Base-by-base conservation (phyloP, 805 yeast genomes). In the Candida qinlingensis region DNA sequence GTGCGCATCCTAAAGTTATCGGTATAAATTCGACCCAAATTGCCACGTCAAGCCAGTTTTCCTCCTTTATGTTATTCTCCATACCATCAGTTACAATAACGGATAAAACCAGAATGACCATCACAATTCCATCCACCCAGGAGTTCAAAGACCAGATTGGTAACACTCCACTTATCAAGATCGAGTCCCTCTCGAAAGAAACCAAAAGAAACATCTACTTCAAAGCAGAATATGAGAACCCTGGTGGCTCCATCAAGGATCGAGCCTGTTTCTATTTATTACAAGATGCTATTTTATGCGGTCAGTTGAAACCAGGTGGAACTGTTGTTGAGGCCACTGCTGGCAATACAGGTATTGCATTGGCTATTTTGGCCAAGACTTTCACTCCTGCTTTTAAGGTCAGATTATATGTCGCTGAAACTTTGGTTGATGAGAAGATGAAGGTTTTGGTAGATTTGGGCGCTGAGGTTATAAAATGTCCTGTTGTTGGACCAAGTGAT, bases 161-260 rank as follows among this genome's bases (percentile, higher is more conserved):
- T 1, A 77, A 85, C 62, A 87, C 96, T 1, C 90, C 90, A 0
- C 58, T 87, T 53, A 75, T 87, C 36, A 78, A 76, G 55, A 73
- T 87, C 44, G 74, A 77, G 51, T 76, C 87, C 2, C 69, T 87
- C 7, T 79, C 86, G 1, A 63, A 67, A 7, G 65, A 74, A 12
- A 83, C 89, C 0, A 87, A 87, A 1, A 82, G 94, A 59, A 80
- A 82, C 41, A 76, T 87, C 34, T 83, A 76, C 58, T 92, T 87
- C 51, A 87, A 87, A 58, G 66, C 85, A 41, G 96, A 87, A 64
- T 67, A 85, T 52, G 61, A 69, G 42, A 87, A 87, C 57, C 94
- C 96, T 0, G 96, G 87, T 0, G 92, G 91, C 0, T 82, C 89
- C 35, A 90, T 95, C 39, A 87, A 87, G 57, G 96, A 87, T 59